Evolutionary conservation across 306 rosid species (phyloP).

Genomic region (Mimosa pudica): DNA sequence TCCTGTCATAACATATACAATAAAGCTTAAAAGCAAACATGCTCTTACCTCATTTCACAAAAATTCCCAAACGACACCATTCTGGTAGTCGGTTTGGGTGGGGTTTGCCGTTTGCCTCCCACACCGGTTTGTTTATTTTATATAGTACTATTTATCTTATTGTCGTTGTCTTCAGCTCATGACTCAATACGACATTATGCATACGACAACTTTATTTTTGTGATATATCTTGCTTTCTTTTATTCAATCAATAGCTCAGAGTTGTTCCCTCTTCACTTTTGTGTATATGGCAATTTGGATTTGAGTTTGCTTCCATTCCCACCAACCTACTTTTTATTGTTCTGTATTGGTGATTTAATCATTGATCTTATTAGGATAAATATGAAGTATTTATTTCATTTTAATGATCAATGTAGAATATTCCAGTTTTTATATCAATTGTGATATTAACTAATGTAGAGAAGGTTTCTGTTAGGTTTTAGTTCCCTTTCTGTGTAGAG

Average conservation of each 20-base stretch:
- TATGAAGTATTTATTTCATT: neutral
- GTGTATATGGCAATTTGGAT: neutral
- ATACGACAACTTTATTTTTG: neutral
- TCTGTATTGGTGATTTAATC: neutral
- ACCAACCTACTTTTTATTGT: neutral
- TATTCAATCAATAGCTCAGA: neutral
- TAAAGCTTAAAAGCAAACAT: conserved; percentile 22
- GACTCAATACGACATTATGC: neutral
- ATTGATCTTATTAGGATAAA: neutral
- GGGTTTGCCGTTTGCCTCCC: neutral
- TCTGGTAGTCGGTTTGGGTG: neutral
- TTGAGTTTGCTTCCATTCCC: neutral
- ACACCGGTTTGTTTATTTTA: neutral
- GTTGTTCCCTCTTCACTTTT: neutral
- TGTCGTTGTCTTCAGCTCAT: neutral
- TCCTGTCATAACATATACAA: neutral
- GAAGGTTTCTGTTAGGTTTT: too few species aligned
- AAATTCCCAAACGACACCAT: conserved; percentile 24
- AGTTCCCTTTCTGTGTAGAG: too few species aligned
- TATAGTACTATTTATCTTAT: neutral
- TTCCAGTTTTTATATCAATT: too few species aligned
- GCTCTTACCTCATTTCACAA: conserved; percentile 34
- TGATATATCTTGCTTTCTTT: neutral
- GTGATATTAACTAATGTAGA: too few species aligned
- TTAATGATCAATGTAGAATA: too few species aligned